Conservation (phyloP, 2,329 filamentous ascomycete species). For the Metarhizium humberi region DNA sequence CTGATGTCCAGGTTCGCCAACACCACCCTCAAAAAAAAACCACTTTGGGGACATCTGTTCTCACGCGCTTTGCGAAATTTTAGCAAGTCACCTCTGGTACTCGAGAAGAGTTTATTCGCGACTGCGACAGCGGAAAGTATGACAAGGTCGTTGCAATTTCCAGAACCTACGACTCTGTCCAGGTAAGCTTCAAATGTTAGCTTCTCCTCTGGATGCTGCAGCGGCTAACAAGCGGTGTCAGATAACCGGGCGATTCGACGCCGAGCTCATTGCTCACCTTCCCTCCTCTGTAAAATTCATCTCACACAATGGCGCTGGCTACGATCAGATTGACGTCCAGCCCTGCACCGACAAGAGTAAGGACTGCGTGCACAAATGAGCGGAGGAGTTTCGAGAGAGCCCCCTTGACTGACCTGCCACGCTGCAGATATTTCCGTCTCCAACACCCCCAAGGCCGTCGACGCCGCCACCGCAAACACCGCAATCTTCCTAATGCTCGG, state of each 20-base stretch:
- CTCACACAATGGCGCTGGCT: slow-evolving; percentile 41
- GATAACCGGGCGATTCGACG: slow-evolving; percentile 54
- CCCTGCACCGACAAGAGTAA: slow-evolving; percentile 39
- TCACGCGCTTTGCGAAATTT: background rate
- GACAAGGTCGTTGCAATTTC: slow-evolving; percentile 50
- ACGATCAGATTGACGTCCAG: slow-evolving; percentile 59
- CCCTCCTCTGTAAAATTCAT: slow-evolving; percentile 32
- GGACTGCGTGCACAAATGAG: background rate
- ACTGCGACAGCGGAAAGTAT: slow-evolving; percentile 47
- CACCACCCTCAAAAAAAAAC: too few species aligned
- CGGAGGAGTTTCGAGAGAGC: background rate
- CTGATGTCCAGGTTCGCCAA: slow-evolving; percentile 8
- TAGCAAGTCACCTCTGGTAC: slow-evolving; percentile 10
- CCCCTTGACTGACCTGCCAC: background rate
- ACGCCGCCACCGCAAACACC: slow-evolving; percentile 62
- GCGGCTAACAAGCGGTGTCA: background rate
- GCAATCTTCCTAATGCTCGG: slow-evolving; percentile 64
- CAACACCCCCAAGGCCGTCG: slow-evolving; percentile 57
- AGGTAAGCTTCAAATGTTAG: background rate
- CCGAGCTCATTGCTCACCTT: slow-evolving; percentile 44
- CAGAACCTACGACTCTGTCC: slow-evolving; percentile 36
- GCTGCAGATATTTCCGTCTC: slow-evolving; percentile 44
- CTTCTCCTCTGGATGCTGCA: background rate
- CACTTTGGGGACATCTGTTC: background rate
- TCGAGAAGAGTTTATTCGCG: slow-evolving; percentile 17